Conservation (phyloP, 176 grass and related monocot genomes). For the Oropetium thomaeum region DNA sequence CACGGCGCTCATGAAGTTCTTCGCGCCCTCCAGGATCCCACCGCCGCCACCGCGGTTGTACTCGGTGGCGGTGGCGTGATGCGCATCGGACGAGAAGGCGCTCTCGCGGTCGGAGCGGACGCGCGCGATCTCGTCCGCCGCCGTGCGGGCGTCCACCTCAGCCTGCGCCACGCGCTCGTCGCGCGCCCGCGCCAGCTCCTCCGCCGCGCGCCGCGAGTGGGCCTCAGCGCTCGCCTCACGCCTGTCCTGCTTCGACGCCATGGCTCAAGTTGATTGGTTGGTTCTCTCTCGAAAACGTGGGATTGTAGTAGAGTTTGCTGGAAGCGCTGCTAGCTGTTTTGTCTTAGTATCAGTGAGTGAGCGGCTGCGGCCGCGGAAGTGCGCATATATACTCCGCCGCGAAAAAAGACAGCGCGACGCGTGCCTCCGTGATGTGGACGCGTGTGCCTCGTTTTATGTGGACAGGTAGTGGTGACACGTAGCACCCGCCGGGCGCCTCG, state of each 20-base stretch:
- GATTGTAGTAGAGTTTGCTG: neutral
- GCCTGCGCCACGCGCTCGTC: conserved; percentile 50
- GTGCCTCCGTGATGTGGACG: conserved; percentile 11
- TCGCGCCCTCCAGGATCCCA: conserved; percentile 62
- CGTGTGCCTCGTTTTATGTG: neutral
- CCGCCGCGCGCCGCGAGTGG: conserved; percentile 20
- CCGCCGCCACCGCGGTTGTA: conserved; percentile 10
- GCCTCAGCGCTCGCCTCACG: conserved; percentile 38
- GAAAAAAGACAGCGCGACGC: conserved; percentile 32
- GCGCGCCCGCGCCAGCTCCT: conserved; percentile 43
- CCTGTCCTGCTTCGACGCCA: conserved; percentile 48
- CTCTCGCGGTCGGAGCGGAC: conserved; percentile 23
- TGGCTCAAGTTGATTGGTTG: neutral
- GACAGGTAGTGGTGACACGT: conserved; percentile 23
- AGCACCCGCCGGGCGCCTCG: neutral
- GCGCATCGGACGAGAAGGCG: neutral
- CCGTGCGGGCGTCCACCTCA: conserved; percentile 38
- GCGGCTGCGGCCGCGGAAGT: too few relatives aligned
- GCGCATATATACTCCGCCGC: conserved; percentile 15
- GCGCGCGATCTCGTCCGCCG: conserved; percentile 59
- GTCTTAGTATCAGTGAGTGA: neutral
- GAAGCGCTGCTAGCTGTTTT: too few relatives aligned
- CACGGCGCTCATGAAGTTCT: conserved; percentile 42
- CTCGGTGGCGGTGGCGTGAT: neutral
- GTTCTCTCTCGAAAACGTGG: neutral